Percentiles rank a stretch among this genome's conserved stretches.
These are phyloP conservation scores for Fusarium tuaranense DNA, from an alignment of 2,329 filamentous ascomycete species.

Conservation along the genomic window DNA sequence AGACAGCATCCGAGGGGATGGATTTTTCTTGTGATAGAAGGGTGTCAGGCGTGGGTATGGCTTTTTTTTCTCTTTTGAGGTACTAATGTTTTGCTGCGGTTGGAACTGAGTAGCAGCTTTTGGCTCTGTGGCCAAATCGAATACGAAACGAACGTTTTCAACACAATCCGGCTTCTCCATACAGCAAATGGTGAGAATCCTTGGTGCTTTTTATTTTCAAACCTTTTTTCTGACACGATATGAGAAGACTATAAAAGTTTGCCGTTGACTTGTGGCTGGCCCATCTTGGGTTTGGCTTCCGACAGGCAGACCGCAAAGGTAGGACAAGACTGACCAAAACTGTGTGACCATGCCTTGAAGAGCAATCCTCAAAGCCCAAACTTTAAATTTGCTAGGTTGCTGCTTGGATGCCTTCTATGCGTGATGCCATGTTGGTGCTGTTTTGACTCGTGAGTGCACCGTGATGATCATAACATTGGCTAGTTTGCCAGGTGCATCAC, in stretches of 20 bases:
- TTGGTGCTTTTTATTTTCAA: constrained; percentile 22
- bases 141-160: constrained; percentile 18
- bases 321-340: constrained; percentile 1
- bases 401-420: not conserved
- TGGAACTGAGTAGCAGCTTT: constrained; percentile 16
- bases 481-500: not conserved
- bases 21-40: not conserved
- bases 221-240: constrained; percentile 30
- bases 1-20: not conserved
- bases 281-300: not conserved
- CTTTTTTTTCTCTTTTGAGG: constrained; percentile 2
- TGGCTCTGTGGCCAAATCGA: constrained; percentile 27
- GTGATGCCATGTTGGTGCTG: not conserved
- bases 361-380: not conserved
- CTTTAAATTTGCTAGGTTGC: not conserved
- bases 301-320: constrained; percentile 11
- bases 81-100: constrained; percentile 27
- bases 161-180: not conserved
- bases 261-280: constrained; percentile 1
- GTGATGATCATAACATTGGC: not conserved
- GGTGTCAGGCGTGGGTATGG: constrained; percentile 13
- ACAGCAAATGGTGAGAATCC: constrained; percentile 39
- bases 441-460: not conserved
- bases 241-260: constrained; percentile 28
- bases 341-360: not conserved